Percentiles rank a stretch among this genome's conserved stretches.
Evolutionary conservation across 75 land plant species (phyloP).

Genomic region (Selaginella tamariscina): DNA sequence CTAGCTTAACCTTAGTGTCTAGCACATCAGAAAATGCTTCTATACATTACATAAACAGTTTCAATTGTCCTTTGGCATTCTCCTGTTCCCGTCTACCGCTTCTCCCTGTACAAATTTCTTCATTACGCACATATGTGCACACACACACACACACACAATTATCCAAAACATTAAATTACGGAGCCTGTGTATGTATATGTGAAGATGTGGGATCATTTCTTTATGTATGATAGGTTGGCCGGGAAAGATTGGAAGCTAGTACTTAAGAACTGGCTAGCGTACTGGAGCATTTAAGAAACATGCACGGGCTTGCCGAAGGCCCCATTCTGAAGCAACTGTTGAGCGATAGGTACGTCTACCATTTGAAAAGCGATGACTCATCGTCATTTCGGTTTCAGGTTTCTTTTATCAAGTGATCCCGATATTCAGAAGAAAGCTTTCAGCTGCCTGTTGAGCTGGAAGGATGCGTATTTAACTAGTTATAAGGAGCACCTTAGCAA

Average conservation of each 20-base stretch:
- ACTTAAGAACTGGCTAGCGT: conserved; percentile 81
- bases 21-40: too few relatives aligned
- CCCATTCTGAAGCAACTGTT: conserved; percentile 56
- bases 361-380: neutral
- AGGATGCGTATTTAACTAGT: conserved; percentile 53
- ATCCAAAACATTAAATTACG: too few relatives aligned
- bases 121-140: too few relatives aligned
- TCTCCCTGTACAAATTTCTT: too few relatives aligned
- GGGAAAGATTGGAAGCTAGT: conserved; percentile 68
- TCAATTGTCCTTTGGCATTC: too few relatives aligned
- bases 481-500: conserved; percentile 66
- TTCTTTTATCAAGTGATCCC: conserved; percentile 77
- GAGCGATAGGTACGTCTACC: conserved; percentile 38
- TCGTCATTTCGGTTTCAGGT: conserved; percentile 30
- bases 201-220: too few relatives aligned
- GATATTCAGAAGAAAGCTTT: conserved; percentile 67
- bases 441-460: conserved; percentile 74
- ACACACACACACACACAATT: too few relatives aligned
- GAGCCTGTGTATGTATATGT: too few relatives aligned
- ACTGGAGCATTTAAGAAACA: conserved; percentile 40
- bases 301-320: conserved; percentile 39
- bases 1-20: too few relatives aligned
- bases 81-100: too few relatives aligned
- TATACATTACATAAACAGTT: too few relatives aligned
- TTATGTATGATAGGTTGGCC: too few relatives aligned